phyloP scores from a whole-genome alignment of 1,139 yeast species.

The Nakaseomyces bracarensis region DNA sequence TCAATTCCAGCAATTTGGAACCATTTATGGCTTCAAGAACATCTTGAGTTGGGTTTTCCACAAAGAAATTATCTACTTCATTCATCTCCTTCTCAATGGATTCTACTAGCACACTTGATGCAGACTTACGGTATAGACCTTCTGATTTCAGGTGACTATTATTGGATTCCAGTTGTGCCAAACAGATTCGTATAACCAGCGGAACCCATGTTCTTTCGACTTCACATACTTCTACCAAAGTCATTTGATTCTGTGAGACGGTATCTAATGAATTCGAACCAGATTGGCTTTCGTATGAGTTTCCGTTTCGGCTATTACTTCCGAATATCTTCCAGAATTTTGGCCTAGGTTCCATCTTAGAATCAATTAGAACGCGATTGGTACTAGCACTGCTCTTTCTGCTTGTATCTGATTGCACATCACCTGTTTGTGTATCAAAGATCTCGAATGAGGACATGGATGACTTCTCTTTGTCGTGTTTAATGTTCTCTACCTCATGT shows the following conservation, averaged over 20 bases:
- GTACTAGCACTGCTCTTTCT: constrained; percentile 4
- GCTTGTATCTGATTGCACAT: neutral
- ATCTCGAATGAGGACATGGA: constrained; percentile 9
- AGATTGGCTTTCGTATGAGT: neutral
- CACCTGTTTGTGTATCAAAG: constrained; percentile 1
- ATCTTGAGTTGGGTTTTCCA: neutral
- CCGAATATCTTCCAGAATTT: constrained; percentile 7
- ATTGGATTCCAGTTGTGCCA: constrained; percentile 59
- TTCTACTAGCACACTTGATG: constrained; percentile 53
- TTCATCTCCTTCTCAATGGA: constrained; percentile 31
- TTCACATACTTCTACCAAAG: constrained; percentile 22
- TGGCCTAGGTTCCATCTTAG: constrained; percentile 1
- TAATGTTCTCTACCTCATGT: constrained; percentile 32
- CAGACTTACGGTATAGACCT: constrained; percentile 88
- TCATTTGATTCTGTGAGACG: neutral
- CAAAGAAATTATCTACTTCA: neutral
- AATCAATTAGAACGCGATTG: neutral
- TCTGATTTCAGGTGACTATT: constrained; percentile 59
- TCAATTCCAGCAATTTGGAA: neutral
- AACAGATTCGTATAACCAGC: constrained; percentile 61
- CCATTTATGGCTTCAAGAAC: neutral
- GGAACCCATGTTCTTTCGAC: constrained; percentile 61
- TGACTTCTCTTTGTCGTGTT: constrained; percentile 15
- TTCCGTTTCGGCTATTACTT: neutral
- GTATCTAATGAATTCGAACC: neutral